These are phyloP conservation scores for Boletellus sp. DNA, from an alignment of 768 basidiomycete genomes.

Conservation along the genomic window DNA sequence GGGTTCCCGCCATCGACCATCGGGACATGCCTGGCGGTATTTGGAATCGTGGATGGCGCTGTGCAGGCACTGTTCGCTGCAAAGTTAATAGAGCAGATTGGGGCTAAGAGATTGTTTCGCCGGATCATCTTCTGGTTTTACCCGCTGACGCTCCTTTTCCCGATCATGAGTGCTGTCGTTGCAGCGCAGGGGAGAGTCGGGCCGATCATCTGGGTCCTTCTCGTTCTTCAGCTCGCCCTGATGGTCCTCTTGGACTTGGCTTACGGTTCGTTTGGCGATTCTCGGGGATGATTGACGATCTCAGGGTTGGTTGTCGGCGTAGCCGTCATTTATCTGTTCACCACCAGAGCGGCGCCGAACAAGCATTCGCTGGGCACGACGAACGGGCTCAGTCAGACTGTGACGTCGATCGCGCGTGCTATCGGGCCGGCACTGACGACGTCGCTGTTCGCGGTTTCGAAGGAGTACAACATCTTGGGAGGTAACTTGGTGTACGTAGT, in stretches of 20 bases:
- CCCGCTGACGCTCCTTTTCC: conserved; percentile 39
- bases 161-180: conserved; percentile 41
- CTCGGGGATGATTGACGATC: neutral
- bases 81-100: conserved; percentile 35
- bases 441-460: conserved; percentile 50
- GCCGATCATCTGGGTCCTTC: conserved; percentile 35
- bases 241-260: conserved; percentile 38
- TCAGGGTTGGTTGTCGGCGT: neutral
- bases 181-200: conserved; percentile 28
- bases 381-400: conserved; percentile 53
- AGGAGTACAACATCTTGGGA: conserved; percentile 43
- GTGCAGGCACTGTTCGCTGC: conserved; percentile 42
- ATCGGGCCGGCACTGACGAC: conserved; percentile 48
- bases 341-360: conserved; percentile 51
- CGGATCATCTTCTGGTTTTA: conserved; percentile 34
- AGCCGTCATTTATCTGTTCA: conserved; percentile 51
- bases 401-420: conserved; percentile 42
- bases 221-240: conserved; percentile 27
- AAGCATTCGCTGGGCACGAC: conserved; percentile 53
- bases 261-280: conserved; percentile 33
- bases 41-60: conserved; percentile 37
- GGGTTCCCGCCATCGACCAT: conserved; percentile 40
- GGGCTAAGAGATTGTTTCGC: conserved; percentile 38
- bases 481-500: conserved; percentile 51
- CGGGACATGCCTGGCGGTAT: conserved; percentile 35